Evolutionary conservation across 306 rosid species (phyloP), one percentile per base, ranked within the genome.

Genomic region (Gastrolobium villosum): DNA sequence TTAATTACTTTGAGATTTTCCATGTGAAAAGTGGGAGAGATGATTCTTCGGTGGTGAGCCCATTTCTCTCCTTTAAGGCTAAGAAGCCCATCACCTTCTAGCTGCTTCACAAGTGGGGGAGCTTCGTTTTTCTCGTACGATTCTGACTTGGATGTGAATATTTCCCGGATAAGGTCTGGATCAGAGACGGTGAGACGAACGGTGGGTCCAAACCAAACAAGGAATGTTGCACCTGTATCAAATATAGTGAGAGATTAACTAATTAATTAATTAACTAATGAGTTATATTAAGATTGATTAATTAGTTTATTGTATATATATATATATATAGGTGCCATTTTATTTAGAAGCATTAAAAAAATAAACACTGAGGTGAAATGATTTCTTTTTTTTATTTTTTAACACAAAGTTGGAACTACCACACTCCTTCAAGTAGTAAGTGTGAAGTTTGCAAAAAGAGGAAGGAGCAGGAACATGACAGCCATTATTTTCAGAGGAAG

Each of bases 1-100:
- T 32, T 44, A 40, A 41, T 86, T 54, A 96, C 99, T 75, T 86
- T 96, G 81, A 96, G 96, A 85, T 96, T 96, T 65, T 96, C 97
- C 91, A 89, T 85, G 83, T 93, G 97, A 67, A 96, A 96, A 39
- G 98, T 91, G 55, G 99, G 99, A 74, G 94, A 75, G 65, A 96
- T 96, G 79, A 93, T 87, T 81, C 74, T 93, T 2, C 98, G 40
- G 37, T 96, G 99, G 88, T 75, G 97, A 83, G 93, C 97, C 99
- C 99, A 96, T 86, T 96, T 96, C 41, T 87, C 88, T 37, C 97
- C 99, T 62, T 89, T 93, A 64, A 96, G 98, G 82, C 97, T 96
- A 7, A 96, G 90, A 36, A 96, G 99, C 5, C 99, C 99, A 72
- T 96, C 96, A 3, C 99, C 99, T 85, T 96, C 99, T 4, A 96